Evolutionary conservation across 441 rosid genomes (phyloP), one percentile per base, ranked within the genome.

Genomic region (Erodium chrysanthum): DNA sequence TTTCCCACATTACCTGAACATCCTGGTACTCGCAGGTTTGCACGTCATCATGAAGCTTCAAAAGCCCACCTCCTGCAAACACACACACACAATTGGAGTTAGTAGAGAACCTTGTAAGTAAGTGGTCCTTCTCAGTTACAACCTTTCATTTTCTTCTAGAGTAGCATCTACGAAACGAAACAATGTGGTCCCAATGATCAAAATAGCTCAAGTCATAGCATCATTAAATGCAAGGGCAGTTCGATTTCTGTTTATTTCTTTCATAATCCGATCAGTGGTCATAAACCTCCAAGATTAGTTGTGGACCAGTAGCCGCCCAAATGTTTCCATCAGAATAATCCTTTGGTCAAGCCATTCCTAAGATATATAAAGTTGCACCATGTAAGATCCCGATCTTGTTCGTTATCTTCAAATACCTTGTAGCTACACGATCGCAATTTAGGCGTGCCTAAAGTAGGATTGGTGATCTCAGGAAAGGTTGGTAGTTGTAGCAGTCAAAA

Each of bases 1-100:
- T 82, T 72, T 87, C 89, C 92, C 92, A 87, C 92, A 87, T 87
- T 44, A 87, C 88, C 62, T 82, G 88, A 72, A 87, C 86, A 74
- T 87, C 90, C 71, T 84, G 74, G 11, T 85, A 85, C 59, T 79
- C 90, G 61, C 90, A 85, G 37, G 76, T 85, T 69, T 85, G 83
- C 56, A 85, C 78, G 70, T 85, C 89, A 44, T 83, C 77, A 52
- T 78, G 89, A 12, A 87, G 92, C 73, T 84, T 84, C 78, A 87
- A 70, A 35, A 87, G 81, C 48, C 88, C 87, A 22, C 58, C 80
- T 29, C 86, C 89, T 83, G 80, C 73, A 12, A 27, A 64, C 20
- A 70, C 40, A n/a, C 21, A 54, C 21, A 54, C 25, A 7, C 0
- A 0, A 6, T 37, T 37, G 8, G 27, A 25, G 46, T n/a, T n/a